These are phyloP conservation scores for Microcera coccophila DNA, from an alignment of 2,329 filamentous ascomycete genomes.

Conservation along the genomic window DNA sequence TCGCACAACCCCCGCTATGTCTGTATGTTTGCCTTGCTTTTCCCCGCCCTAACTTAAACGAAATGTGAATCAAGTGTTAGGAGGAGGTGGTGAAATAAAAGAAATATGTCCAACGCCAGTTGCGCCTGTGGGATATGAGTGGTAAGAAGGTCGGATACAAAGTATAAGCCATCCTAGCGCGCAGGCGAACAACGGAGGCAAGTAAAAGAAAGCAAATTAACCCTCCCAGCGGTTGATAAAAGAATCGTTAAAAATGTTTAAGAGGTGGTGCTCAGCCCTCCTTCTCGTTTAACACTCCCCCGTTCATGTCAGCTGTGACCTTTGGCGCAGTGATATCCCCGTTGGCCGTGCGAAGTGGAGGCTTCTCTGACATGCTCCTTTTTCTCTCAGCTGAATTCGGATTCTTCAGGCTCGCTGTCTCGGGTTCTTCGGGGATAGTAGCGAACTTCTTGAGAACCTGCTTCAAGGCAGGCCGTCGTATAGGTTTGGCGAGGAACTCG, in stretches of 20 bases:
- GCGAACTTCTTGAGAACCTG: slow-evolving; percentile 81
- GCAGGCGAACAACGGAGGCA: no score
- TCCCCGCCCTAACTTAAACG: no score
- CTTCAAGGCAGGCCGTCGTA: slow-evolving; percentile 78
- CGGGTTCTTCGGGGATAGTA: slow-evolving; percentile 68
- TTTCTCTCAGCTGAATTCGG: slow-evolving; percentile 1
- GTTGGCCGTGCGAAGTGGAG: background rate
- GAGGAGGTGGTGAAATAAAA: no score
- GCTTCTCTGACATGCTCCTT: background rate
- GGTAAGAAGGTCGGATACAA: no score
- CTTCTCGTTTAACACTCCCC: slow-evolving; percentile 1
- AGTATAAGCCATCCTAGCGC: no score
- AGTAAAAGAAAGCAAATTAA: background rate
- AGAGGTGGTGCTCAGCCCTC: background rate
- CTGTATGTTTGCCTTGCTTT: no score
- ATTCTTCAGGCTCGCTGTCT: slow-evolving; percentile 12
- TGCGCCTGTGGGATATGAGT: no score
- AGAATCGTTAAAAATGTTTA: background rate
- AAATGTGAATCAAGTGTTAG: no score
- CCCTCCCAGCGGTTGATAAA: background rate
- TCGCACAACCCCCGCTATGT: no score
- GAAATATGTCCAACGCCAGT: no score
- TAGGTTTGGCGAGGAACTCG: slow-evolving; percentile 75
- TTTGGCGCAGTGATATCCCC: background rate
- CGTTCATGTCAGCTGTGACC: background rate